These are phyloP conservation scores for Fusarium poae DNA, from an alignment of 2,329 filamentous ascomycete species.

Conservation along the genomic window DNA sequence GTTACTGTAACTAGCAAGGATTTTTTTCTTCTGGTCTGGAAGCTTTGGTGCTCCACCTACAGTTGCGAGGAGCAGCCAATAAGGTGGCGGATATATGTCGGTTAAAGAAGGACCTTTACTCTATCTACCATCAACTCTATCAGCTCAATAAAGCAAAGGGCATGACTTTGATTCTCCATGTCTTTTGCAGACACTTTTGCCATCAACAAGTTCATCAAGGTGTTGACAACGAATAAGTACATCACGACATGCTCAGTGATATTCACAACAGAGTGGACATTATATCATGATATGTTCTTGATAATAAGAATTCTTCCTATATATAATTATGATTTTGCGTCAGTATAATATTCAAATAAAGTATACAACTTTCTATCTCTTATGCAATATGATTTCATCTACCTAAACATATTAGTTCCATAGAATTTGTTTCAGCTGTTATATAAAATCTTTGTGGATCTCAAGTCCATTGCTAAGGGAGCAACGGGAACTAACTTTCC, in stretches of 20 bases:
- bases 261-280: not conserved
- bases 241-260: not conserved
- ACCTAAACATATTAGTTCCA: not conserved
- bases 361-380: not conserved
- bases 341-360: not conserved
- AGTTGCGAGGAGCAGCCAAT: slow-evolving; percentile 2
- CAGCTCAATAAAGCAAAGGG: not conserved
- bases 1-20: slow-evolving; percentile 23
- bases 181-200: not conserved
- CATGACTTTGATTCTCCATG: not conserved
- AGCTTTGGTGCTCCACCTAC: slow-evolving; percentile 34
- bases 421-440: not conserved
- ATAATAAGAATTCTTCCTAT: not conserved
- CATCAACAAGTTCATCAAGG: not conserved
- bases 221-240: not conserved
- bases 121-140: not conserved
- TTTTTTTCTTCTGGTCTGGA: slow-evolving; percentile 37
- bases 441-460: slow-evolving; percentile 24
- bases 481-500: slow-evolving; percentile 33
- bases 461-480: slow-evolving; percentile 41
- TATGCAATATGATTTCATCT: not conserved
- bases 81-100: slow-evolving; percentile 35
- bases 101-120: slow-evolving; percentile 22
- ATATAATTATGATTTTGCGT: not conserved
- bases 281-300: not conserved